Percentiles rank a stretch among this genome's conserved stretches.
Conservation (phyloP, 2,329 filamentous ascomycete species). For the Aspergillaceae sp. region DNA sequence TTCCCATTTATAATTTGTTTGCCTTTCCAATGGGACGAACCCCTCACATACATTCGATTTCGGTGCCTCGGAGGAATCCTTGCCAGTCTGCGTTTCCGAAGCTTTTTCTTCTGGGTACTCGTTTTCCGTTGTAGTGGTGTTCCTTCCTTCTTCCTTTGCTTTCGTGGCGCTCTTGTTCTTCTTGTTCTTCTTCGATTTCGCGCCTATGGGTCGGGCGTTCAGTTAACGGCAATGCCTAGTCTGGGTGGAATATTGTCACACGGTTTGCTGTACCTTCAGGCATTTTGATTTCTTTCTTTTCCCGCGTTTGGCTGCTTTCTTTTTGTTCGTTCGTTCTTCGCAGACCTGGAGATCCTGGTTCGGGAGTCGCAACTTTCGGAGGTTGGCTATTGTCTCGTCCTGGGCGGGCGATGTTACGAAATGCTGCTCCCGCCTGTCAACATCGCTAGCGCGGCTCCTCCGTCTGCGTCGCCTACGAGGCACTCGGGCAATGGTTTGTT, state of each 20-base stretch:
- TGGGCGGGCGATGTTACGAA: constrained; percentile 5
- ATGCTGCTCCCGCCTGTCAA: constrained; percentile 23
- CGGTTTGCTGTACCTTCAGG: constrained; percentile 11
- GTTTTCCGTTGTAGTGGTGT: constrained; percentile 14
- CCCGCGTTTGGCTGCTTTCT: background rate
- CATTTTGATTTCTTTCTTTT: constrained; percentile 9
- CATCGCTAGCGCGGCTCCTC: constrained; percentile 23
- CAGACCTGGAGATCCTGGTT: background rate
- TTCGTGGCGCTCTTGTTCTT: constrained; percentile 48
- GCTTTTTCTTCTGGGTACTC: constrained; percentile 8
- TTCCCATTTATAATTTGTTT: background rate
- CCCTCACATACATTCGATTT: constrained; percentile 8
- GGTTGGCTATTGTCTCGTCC: background rate
- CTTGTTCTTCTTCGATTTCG: constrained; percentile 50
- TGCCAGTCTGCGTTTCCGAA: constrained; percentile 21
- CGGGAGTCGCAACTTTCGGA: background rate
- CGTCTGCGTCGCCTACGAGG: no score
- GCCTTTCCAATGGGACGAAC: background rate
- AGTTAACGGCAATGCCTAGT: constrained; percentile 13
- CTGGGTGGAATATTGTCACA: background rate
- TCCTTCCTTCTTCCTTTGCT: constrained; percentile 30
- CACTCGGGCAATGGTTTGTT: no score
- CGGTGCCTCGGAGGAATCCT: constrained; percentile 21
- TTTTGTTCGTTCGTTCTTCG: background rate
- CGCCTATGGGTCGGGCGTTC: constrained; percentile 22